Evolutionary conservation across 441 rosid species (phyloP).

Genomic region (Euphorbia schlechtendalii): DNA sequence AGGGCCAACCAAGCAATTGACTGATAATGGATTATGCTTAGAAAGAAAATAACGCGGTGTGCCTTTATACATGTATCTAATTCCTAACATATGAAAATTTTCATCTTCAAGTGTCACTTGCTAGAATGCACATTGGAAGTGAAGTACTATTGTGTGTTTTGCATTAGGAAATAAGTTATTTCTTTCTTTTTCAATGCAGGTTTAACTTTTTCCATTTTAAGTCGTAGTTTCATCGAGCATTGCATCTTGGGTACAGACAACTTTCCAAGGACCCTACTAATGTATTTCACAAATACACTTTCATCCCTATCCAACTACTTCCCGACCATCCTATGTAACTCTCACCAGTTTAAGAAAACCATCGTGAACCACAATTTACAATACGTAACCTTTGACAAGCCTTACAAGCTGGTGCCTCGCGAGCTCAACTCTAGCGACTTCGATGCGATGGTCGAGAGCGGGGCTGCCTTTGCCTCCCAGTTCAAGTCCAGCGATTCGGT

Average conservation of each 20-base stretch:
- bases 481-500: slow-evolving; percentile 42
- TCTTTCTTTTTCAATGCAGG: slow-evolving; percentile 42
- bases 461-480: slow-evolving; percentile 75
- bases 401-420: slow-evolving; percentile 31
- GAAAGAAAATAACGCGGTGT: neutral
- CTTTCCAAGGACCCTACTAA: slow-evolving; percentile 81
- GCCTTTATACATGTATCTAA: neutral
- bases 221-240: slow-evolving; percentile 67
- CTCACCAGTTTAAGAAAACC: slow-evolving; percentile 53
- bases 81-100: neutral
- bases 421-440: slow-evolving; percentile 50
- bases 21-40: neutral
- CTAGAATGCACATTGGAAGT: neutral
- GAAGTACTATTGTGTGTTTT: neutral
- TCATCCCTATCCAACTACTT: slow-evolving; percentile 70
- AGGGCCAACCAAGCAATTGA: neutral
- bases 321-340: slow-evolving; percentile 73
- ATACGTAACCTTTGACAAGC: slow-evolving; percentile 40
- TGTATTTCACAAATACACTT: slow-evolving; percentile 85
- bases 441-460: slow-evolving; percentile 55
- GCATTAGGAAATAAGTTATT: no score
- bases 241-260: slow-evolving; percentile 84
- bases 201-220: slow-evolving; percentile 58
- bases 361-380: slow-evolving; percentile 62
- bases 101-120: neutral